Base-by-base conservation (phyloP, 108 stramenopile species). In the Nitzschia sp. region DNA sequence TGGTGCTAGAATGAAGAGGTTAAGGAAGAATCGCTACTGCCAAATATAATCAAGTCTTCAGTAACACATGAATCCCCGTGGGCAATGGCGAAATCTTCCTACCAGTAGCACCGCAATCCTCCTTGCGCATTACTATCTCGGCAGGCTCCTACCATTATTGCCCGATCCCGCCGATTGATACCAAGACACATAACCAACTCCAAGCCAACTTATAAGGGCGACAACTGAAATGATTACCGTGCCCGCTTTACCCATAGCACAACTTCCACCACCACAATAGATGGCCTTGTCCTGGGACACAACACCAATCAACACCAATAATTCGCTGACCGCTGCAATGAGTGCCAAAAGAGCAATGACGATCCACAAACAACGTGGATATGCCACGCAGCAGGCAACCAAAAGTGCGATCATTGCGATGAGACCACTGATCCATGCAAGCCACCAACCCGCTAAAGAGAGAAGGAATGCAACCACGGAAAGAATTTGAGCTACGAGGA, bases 391-490 rank as follows among this genome's bases (percentile, higher is more conserved):
- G 19, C 50, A 53, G n/a, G 50, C 50, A 53, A 53, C n/a, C 50
- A 9, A 53, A 6, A 53, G 6, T 6, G 22, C 22, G n/a, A 53
- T n/a, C 6, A 23, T 8, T 8, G n/a, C 50, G 19, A 53, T 53
- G 16, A 53, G 19, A 22, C 50, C 50, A 6, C 21, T 22, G 17
- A 53, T 23, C 50, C 50, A 53, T 53, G 50, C 50, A n/a, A 53
- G 22, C 15, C n/a, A 53, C 50, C 50, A 53, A 23, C 50, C 50
- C 21, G 50, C 50, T 6, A 53, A 23, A n/a, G 50, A 53, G 9
- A 53, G n/a, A 5, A 53, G 17, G 50, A 53, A 53, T n/a, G 50
- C 50, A 5, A 53, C 50, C 22, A 53, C 6, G 5, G 50, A 53
- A 8, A 53, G n/a, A 19, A 53, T 53, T 23, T 53, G 50, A 22